Conservation (phyloP, 2,329 filamentous ascomycete genomes). For the Onygenales sp. region DNA sequence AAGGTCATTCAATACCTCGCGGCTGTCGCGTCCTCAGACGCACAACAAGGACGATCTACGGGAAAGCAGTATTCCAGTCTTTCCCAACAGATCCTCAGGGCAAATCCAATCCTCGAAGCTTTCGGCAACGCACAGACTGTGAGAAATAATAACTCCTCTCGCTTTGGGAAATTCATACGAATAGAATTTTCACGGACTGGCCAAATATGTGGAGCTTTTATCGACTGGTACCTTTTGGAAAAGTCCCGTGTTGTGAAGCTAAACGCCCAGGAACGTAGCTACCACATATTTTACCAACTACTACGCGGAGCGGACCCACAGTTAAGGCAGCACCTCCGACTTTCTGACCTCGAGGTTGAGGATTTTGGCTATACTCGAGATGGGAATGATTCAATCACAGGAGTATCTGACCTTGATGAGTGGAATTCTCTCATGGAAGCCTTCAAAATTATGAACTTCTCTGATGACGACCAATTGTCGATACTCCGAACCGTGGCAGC, state of each 20-base stretch:
- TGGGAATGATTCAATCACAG: constrained; percentile 83
- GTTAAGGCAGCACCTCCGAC: constrained; percentile 66
- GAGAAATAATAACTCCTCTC: constrained; percentile 94
- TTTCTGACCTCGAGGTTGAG: constrained; percentile 65
- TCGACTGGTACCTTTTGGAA: constrained; percentile 96
- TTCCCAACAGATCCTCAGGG: constrained; percentile 89
- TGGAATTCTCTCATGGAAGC: constrained; percentile 87
- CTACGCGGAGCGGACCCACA: constrained; percentile 68
- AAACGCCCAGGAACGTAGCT: constrained; percentile 82
- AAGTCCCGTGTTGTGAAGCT: constrained; percentile 94
- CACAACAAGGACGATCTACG: constrained; percentile 50
- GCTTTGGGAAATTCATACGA: constrained; percentile 97
- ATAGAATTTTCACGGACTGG: constrained; percentile 87
- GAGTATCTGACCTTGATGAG: constrained; percentile 82
- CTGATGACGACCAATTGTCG: constrained; percentile 68
- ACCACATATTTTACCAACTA: constrained; percentile 95
- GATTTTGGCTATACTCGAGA: constrained; percentile 88
- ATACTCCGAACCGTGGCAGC: constrained; percentile 84
- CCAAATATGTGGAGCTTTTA: constrained; percentile 89
- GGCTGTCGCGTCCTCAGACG: constrained; percentile 80
- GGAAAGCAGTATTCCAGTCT: constrained; percentile 68
- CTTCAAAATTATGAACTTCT: constrained; percentile 89
- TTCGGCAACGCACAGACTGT: constrained; percentile 98
- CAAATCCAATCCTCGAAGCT: constrained; percentile 93
- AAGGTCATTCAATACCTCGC: constrained; percentile 99